Conservation (phyloP, 202 grass and related monocot species). For the Setaria italica region DNA sequence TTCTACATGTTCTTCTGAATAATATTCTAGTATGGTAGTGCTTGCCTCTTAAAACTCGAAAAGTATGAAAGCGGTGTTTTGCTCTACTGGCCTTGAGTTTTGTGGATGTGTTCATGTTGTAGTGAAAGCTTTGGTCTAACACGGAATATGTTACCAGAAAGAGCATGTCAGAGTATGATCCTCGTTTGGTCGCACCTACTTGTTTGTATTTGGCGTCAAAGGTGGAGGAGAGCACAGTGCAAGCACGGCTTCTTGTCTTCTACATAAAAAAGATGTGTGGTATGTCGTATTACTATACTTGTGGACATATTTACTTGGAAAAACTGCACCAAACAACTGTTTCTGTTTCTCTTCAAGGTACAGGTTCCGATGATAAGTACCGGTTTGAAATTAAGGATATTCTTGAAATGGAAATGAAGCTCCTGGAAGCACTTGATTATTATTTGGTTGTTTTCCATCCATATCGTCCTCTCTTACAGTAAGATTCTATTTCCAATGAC, state of each 20-base stretch:
- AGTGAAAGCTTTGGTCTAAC: conserved; percentile 26
- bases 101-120: not conserved
- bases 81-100: conserved; percentile 18
- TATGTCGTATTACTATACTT: conserved; percentile 41
- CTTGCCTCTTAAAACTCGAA: not conserved
- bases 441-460: conserved; percentile 99
- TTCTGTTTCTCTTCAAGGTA: not conserved
- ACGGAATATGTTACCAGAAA: conserved; percentile 58
- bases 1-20: not conserved
- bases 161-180: conserved; percentile 96
- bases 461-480: conserved; percentile 95
- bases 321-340: not conserved
- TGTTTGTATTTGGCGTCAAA: conserved; percentile 99
- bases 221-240: conserved; percentile 96
- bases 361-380: conserved; percentile 91
- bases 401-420: conserved; percentile 99
- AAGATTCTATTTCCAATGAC: conserved; percentile 50
- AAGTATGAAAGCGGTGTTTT: not conserved
- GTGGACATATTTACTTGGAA: conserved; percentile 26
- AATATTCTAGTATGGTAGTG: conserved; percentile 11
- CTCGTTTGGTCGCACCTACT: conserved; percentile 89
- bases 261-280: conserved; percentile 99
- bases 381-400: conserved; percentile 99
- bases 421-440: conserved; percentile 96
- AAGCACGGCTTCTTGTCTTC: conserved; percentile 97